A percentile compares a stretch with the other conserved stretches of the same genome.
phyloP scores from a whole-genome alignment of 208 protist species.

The Strigomonas galati region DNA sequence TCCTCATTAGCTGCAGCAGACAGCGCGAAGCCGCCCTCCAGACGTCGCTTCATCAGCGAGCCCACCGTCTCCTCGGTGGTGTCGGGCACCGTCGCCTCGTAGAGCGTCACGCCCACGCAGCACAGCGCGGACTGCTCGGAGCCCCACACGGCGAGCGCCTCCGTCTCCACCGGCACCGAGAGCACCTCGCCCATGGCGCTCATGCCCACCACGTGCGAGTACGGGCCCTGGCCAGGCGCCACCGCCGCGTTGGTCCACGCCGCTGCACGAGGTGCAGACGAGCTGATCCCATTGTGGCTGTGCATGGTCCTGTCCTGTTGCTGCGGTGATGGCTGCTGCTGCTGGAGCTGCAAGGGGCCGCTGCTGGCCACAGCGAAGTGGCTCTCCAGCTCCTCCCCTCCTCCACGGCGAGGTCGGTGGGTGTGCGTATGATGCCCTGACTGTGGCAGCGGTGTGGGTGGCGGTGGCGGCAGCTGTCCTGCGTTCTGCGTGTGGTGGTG shows the following conservation, averaged over 20 bases:
- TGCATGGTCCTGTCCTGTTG: too few relatives aligned
- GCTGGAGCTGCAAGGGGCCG: background rate
- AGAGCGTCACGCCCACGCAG: slow-evolving; percentile 52
- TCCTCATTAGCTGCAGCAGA: slow-evolving; percentile 42
- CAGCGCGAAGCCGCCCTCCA: slow-evolving; percentile 65
- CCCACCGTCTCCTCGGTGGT: background rate
- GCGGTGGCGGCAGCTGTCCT: background rate
- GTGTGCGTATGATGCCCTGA: background rate
- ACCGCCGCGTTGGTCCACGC: slow-evolving; percentile 19
- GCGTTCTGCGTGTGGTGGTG: background rate
- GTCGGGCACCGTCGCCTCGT: slow-evolving; percentile 23
- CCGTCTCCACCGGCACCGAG: slow-evolving; percentile 48
- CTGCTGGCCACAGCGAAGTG: background rate
- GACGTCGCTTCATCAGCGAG: slow-evolving; percentile 53
- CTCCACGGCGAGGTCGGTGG: too few relatives aligned
- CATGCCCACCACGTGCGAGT: slow-evolving; percentile 63
- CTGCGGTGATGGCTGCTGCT: slow-evolving; percentile 16
- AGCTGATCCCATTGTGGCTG: background rate
- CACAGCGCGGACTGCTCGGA: slow-evolving; percentile 59
- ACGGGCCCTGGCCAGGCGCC: slow-evolving; percentile 40
- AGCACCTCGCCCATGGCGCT: slow-evolving; percentile 58
- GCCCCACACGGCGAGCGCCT: slow-evolving; percentile 49
- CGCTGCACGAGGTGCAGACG: background rate
- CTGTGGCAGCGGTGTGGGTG: background rate
- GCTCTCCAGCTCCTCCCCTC: too few relatives aligned